A percentile compares a stretch with the other conserved stretches of the same genome.
These are phyloP conservation scores for Astragalus membranaceus DNA, from an alignment of 306 rosid genomes.

Conservation along the genomic window DNA sequence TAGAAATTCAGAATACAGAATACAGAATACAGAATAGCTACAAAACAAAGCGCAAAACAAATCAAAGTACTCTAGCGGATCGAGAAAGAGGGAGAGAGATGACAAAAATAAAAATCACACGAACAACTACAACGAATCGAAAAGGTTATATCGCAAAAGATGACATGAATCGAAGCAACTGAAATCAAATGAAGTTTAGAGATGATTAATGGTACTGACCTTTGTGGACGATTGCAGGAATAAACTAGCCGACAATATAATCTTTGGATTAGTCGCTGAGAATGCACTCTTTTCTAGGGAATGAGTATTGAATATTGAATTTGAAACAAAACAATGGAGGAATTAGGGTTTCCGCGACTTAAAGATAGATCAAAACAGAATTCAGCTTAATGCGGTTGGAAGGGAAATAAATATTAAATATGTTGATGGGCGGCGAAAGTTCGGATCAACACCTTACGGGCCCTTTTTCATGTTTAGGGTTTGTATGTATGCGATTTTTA, in stretches of 20 bases:
- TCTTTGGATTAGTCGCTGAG: background rate
- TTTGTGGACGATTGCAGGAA: background rate
- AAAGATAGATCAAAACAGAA: background rate
- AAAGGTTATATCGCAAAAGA: no score
- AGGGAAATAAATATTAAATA: background rate
- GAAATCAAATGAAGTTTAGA: constrained; percentile 15
- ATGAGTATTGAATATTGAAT: background rate
- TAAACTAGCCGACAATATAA: background rate
- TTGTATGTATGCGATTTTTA: no score
- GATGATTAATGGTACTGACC: constrained; percentile 30
- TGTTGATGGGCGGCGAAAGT: background rate
- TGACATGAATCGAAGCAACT: constrained; percentile 12
- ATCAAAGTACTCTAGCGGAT: background rate
- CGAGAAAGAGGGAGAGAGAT: background rate
- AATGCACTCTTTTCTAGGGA: background rate
- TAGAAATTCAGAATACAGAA: background rate
- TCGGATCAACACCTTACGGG: background rate
- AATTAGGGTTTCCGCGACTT: constrained; percentile 28
- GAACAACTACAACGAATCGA: background rate
- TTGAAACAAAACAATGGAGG: background rate
- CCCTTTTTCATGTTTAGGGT: background rate
- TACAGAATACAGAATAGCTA: background rate
- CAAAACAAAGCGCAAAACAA: background rate
- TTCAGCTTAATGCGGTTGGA: background rate
- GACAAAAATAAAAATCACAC: background rate